These are phyloP conservation scores for Kodamaea ohmeri DNA, from an alignment of 1,139 yeast species.

Conservation along the genomic window DNA sequence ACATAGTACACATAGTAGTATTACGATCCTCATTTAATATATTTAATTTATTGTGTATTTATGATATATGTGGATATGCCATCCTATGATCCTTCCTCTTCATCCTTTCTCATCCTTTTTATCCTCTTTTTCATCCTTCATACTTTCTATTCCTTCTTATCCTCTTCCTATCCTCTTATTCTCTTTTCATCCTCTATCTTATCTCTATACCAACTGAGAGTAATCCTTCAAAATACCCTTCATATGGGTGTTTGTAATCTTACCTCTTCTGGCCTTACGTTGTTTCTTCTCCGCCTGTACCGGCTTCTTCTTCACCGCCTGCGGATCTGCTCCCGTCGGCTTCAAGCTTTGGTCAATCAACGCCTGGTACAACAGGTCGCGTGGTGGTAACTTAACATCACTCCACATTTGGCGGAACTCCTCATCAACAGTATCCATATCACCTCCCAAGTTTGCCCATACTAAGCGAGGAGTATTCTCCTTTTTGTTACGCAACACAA, in stretches of 20 bases:
- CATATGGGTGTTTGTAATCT: constrained; percentile 95
- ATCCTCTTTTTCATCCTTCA: background rate
- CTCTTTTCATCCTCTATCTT: background rate
- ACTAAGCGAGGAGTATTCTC: constrained; percentile 87
- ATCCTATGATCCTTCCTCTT: background rate
- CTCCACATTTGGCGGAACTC: constrained; percentile 85
- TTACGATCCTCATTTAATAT: too few species aligned
- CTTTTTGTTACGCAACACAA: constrained; percentile 86
- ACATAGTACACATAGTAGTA: too few species aligned
- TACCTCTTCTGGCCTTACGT: constrained; percentile 88
- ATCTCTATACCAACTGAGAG: constrained; percentile 35
- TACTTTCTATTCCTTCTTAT: background rate
- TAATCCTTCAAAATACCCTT: constrained; percentile 92
- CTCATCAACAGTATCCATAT: constrained; percentile 71
- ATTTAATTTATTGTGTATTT: too few species aligned
- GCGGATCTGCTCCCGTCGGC: constrained; percentile 98
- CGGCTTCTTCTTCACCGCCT: constrained; percentile 66
- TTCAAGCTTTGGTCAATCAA: constrained; percentile 82
- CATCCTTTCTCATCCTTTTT: background rate
- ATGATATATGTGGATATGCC: too few species aligned
- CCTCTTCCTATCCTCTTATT: background rate
- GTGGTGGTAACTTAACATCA: constrained; percentile 72
- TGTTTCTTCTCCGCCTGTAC: constrained; percentile 70
- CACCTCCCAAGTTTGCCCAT: constrained; percentile 85
- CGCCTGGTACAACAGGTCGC: constrained; percentile 74